A percentile compares a stretch with the other conserved stretches of the same genome.
Evolutionary conservation across 2,329 filamentous ascomycete species (phyloP).

Genomic region (Sordariomycetes sp.): DNA sequence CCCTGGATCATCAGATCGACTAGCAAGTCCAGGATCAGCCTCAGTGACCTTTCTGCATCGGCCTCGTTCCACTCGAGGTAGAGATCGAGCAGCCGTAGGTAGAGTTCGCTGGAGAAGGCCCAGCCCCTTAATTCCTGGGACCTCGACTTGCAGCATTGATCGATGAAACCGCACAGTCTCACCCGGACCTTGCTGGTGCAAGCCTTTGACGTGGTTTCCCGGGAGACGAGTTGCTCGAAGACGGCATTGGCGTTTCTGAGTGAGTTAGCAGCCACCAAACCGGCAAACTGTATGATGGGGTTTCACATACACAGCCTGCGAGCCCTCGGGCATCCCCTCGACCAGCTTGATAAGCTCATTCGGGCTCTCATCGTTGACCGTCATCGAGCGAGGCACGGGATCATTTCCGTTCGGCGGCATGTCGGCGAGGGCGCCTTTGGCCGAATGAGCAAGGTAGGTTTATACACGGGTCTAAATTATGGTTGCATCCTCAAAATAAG

Average conservation of each 20-base stretch:
- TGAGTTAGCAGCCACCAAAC: neutral
- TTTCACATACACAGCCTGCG: neutral
- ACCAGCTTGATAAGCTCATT: neutral
- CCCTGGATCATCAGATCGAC: slow-evolving; percentile 39
- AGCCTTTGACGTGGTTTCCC: slow-evolving; percentile 41
- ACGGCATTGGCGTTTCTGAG: slow-evolving; percentile 25
- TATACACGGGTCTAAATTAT: neutral
- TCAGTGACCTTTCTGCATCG: slow-evolving; percentile 54
- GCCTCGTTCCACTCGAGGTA: slow-evolving; percentile 59
- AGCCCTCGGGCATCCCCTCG: neutral
- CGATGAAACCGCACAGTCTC: slow-evolving; percentile 51
- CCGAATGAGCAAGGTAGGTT: neutral
- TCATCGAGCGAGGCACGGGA: neutral
- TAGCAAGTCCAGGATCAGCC: slow-evolving; percentile 48
- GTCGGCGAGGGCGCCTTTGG: neutral
- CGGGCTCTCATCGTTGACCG: neutral
- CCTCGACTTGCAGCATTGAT: slow-evolving; percentile 43
- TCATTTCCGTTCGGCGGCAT: neutral
- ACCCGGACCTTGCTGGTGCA: slow-evolving; percentile 43
- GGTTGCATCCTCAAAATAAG: neutral
- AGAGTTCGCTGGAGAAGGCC: slow-evolving; percentile 39
- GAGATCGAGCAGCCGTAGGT: slow-evolving; percentile 44
- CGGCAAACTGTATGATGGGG: neutral
- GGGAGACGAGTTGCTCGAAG: slow-evolving; percentile 35
- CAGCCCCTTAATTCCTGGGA: slow-evolving; percentile 30